Conservation (phyloP, 768 basidiomycete genomes). For the Cystofilobasidium macerans region DNA sequence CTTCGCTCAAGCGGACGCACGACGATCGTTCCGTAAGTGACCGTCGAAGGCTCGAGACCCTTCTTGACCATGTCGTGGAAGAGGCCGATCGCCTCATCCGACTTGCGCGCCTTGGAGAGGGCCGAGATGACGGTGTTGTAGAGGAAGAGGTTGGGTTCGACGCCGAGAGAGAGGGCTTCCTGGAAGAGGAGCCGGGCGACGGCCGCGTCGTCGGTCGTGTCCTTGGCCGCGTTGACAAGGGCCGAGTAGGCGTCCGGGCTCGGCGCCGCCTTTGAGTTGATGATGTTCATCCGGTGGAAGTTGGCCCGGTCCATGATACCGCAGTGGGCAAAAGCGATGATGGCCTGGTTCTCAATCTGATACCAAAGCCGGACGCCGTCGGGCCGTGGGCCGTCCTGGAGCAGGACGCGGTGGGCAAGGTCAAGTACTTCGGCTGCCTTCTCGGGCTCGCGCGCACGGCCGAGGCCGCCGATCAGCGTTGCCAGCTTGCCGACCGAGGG, state of each 20-base stretch:
- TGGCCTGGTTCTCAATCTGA: conserved; percentile 74
- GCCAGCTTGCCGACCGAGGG: conserved; percentile 50
- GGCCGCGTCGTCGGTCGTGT: conserved; percentile 88
- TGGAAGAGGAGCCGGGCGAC: conserved; percentile 75
- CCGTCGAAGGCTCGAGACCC: conserved; percentile 56
- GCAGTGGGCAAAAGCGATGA: conserved; percentile 69
- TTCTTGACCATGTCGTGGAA: conserved; percentile 73
- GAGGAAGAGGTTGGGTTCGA: conserved; percentile 70
- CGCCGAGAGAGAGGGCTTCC: conserved; percentile 59
- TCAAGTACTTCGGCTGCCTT: conserved; percentile 58
- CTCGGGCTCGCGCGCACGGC: conserved; percentile 51
- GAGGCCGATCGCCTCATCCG: conserved; percentile 72
- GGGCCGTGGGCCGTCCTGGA: conserved; percentile 39
- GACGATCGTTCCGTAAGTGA: conserved; percentile 91
- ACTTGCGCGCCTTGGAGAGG: conserved; percentile 85
- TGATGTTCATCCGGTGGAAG: conserved; percentile 62
- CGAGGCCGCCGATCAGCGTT: conserved; percentile 56
- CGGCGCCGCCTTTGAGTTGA: conserved; percentile 65
- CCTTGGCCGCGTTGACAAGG: conserved; percentile 72
- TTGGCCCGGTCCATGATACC: conserved; percentile 72
- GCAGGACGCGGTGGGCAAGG: conserved; percentile 46
- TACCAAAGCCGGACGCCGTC: conserved; percentile 49
- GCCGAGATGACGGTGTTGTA: conserved; percentile 98
- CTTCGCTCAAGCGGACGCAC: conserved; percentile 21
- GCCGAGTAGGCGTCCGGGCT: conserved; percentile 85